Percentiles rank a stretch among this genome's conserved stretches.
Evolutionary conservation across 305 asterid genomes (phyloP).

Genomic region (Nicotiana rustica): DNA sequence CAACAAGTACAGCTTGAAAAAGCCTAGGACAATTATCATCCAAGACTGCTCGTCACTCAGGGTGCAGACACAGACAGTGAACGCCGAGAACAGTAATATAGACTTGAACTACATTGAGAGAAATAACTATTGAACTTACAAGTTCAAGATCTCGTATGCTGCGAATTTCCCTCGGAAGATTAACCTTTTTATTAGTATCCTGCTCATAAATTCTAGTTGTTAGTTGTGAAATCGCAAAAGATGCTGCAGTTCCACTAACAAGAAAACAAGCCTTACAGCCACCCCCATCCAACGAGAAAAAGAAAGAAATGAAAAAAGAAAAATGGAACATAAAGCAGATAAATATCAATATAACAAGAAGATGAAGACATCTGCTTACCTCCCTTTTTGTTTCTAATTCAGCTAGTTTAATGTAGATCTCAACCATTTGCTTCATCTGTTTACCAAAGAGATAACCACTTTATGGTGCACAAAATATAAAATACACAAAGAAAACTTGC

Average conservation of each 20-base stretch:
- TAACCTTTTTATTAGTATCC: conserved; percentile 87
- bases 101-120: conserved; percentile 29
- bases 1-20: conserved; percentile 1
- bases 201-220: conserved; percentile 50
- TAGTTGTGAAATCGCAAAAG: conserved; percentile 31
- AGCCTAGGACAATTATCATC: conserved; percentile 2
- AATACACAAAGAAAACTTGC: conserved; percentile 35
- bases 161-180: conserved; percentile 92
- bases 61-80: conserved; percentile 31
- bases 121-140: conserved; percentile 58
- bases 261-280: not conserved
- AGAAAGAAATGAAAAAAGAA: not conserved
- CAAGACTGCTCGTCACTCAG: conserved; percentile 1
- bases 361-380: conserved; percentile 53
- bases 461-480: conserved; percentile 18
- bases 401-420: conserved; percentile 96
- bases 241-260: conserved; percentile 5
- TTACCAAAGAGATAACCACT: conserved; percentile 36
- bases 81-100: conserved; percentile 36
- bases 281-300: conserved; percentile 21
- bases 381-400: conserved; percentile 95
- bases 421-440: conserved; percentile 99
- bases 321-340: conserved; percentile 14
- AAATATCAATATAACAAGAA: conserved; percentile 34
- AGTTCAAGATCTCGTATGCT: conserved; percentile 86